Conservation (phyloP, 371 early-diverging fungal species). For the Mucor indicus region DNA sequence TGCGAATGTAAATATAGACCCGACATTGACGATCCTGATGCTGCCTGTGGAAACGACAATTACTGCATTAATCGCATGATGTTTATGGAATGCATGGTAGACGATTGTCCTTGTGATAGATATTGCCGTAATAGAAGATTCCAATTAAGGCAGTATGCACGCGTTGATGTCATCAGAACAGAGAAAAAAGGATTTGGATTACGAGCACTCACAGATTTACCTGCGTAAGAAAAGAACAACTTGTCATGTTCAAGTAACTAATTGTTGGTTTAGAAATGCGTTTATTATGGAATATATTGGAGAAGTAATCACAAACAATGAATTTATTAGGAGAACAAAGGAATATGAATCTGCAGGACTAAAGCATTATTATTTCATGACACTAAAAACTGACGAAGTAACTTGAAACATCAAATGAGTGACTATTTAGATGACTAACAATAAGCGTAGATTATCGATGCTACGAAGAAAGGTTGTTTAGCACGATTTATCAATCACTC, state of each 20-base stretch:
- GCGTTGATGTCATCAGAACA: constrained; percentile 80
- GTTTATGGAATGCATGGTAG: constrained; percentile 85
- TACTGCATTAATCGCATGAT: constrained; percentile 88
- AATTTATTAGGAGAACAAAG: constrained; percentile 75
- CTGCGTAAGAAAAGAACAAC: constrained; percentile 40
- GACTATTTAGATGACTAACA: neutral
- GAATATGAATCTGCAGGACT: constrained; percentile 75
- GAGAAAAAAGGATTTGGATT: constrained; percentile 91
- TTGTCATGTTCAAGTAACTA: neutral
- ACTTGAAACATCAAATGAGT: too few relatives aligned
- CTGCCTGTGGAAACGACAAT: constrained; percentile 81
- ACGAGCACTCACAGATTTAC: constrained; percentile 60
- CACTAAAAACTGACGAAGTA: constrained; percentile 81
- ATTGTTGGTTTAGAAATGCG: constrained; percentile 21
- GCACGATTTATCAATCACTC: constrained; percentile 92
- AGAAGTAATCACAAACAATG: constrained; percentile 76
- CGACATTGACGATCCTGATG: constrained; percentile 30
- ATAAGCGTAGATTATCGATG: constrained; percentile 75
- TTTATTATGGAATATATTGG: constrained; percentile 96
- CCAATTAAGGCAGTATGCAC: constrained; percentile 74
- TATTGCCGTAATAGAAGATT: constrained; percentile 90
- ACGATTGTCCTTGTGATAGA: constrained; percentile 84
- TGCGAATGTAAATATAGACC: constrained; percentile 76
- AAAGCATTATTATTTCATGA: constrained; percentile 97
- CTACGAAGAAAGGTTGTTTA: constrained; percentile 78